Evolutionary conservation across 495 filamentous ascomycete species (phyloP), one percentile per base, ranked within the genome.

Genomic region (Trichocladium uniseriatum): DNA sequence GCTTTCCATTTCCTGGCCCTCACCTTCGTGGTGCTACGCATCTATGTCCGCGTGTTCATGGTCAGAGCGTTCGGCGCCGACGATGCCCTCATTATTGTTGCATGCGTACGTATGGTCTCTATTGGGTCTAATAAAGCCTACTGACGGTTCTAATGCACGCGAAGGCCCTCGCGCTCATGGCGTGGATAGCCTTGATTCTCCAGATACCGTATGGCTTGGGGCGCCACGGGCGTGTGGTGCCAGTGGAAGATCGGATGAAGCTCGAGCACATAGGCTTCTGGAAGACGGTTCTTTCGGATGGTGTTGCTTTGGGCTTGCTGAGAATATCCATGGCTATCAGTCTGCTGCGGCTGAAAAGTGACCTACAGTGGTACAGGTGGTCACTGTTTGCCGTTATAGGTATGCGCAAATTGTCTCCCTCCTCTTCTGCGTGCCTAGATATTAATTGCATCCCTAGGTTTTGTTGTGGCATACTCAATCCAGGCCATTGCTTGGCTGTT

Each of bases 71-170:
- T 60, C 21, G 65, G 65, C 8, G 43, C 43, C 11, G 65, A 68
- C 49, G 65, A 79, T 53, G 72, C 62, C 47, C 62, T 71, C 20
- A 72, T 77, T 48, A 45, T 62, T 3, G 61, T 69, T 0, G 34
- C 55, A 6, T 48, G 34, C 16, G 58, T 61, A 48, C 11, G 58
- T 53, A 10, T 4, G 5, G 15, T 15, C 21, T 15, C 11, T 6
- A n/a, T 20, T 19, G 20, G 34, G 4, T 19, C n/a, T 13, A 16
- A n/a, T n/a, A n/a, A n/a, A n/a, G n/a, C n/a, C n/a, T 31, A 46
- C 39, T 43, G 13, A 5, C 34, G 27, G 27, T n/a, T n/a, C n/a
- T n/a, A n/a, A n/a, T n/a, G n/a, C n/a, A 29, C 16, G 38, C 4
- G 18, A 2, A 49, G 46, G 37, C 20, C 13, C 38, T 40, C 46